phyloP scores from a whole-genome alignment of 768 basidiomycete species.

The Mycena albidolilacea region DNA sequence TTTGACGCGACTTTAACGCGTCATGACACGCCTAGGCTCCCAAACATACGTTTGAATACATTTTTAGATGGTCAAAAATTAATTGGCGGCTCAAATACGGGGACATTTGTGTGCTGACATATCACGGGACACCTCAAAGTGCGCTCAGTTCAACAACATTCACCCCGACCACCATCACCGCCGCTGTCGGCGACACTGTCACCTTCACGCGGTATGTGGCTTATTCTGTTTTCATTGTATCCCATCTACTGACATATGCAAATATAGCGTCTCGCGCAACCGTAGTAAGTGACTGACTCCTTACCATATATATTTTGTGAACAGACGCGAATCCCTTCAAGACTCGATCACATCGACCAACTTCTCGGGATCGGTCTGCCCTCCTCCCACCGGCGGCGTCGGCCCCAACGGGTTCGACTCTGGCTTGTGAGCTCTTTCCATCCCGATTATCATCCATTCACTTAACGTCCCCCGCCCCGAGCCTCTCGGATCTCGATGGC shows the following conservation, averaged over 20 bases:
- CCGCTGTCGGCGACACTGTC: conserved; percentile 38
- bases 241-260: not conserved
- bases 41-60: too few species aligned
- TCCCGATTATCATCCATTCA: not conserved
- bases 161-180: conserved; percentile 31
- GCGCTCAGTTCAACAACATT: conserved; percentile 4
- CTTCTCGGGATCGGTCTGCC: conserved; percentile 40
- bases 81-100: too few species aligned
- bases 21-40: too few species aligned
- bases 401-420: conserved; percentile 41
- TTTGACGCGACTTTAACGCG: too few species aligned
- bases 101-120: too few species aligned
- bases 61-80: too few species aligned
- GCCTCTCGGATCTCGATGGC: conserved; percentile 37
- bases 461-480: not conserved
- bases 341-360: conserved; percentile 40
- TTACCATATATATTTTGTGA: not conserved
- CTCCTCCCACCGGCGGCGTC: conserved; percentile 40
- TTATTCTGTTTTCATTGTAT: not conserved
- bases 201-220: conserved; percentile 35
- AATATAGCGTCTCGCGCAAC: conserved; percentile 28
- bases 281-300: conserved; percentile 26
- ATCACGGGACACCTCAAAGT: too few species aligned
- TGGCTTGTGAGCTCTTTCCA: conserved; percentile 35
- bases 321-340: not conserved